Conservation (phyloP, 352 stramenopile genomes). For the Aphanomyces invadans region DNA sequence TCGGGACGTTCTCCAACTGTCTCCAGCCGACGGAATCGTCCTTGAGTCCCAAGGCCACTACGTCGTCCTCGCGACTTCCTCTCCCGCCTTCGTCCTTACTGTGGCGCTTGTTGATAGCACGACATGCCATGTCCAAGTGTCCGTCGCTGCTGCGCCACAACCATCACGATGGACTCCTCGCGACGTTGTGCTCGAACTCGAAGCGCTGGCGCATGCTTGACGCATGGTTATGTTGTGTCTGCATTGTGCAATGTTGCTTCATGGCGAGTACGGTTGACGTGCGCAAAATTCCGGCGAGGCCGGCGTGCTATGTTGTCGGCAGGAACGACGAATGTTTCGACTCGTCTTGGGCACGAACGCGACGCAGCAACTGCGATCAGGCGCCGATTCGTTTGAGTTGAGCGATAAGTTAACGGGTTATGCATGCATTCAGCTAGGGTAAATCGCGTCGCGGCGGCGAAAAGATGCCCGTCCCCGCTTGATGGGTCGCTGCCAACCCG, state of each 20-base stretch:
- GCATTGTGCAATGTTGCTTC: not conserved
- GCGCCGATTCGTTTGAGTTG: too few relatives aligned
- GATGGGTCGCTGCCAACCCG: too few relatives aligned
- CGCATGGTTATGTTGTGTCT: not conserved
- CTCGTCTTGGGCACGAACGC: too few relatives aligned
- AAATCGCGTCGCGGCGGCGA: too few relatives aligned
- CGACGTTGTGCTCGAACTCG: conserved; percentile 1
- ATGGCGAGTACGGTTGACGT: not conserved
- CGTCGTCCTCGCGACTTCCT: not conserved
- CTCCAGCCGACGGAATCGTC: not conserved
- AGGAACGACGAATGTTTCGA: too few relatives aligned
- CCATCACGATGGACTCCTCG: not conserved
- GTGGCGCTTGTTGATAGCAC: not conserved
- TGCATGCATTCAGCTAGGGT: too few relatives aligned
- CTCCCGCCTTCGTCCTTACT: not conserved
- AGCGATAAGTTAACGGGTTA: too few relatives aligned
- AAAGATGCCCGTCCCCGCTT: too few relatives aligned
- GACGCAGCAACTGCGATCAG: too few relatives aligned
- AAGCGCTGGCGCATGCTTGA: not conserved
- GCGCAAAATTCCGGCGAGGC: not conserved
- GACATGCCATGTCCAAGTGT: not conserved
- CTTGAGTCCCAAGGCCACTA: not conserved
- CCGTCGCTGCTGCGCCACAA: not conserved
- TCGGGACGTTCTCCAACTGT: conserved; percentile 2
- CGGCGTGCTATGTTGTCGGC: too few relatives aligned